Conservation (phyloP, 495 filamentous ascomycete genomes). For the Xylaria grammica region DNA sequence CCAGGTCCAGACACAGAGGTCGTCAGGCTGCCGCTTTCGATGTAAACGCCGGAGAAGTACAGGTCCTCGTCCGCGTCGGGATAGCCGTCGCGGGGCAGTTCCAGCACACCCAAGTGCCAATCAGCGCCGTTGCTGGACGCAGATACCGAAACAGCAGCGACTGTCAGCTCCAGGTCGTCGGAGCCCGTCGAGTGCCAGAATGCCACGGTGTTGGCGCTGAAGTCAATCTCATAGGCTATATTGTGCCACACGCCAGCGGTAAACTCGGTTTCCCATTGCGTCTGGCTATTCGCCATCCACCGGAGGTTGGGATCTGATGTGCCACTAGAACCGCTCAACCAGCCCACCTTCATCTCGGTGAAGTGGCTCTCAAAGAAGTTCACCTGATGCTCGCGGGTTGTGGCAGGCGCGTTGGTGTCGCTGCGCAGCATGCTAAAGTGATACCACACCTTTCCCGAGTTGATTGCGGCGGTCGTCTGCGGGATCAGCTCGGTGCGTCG, state of each 20-base stretch:
- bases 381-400: slow-evolving; percentile 70
- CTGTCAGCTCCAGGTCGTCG: slow-evolving; percentile 52
- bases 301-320: slow-evolving; percentile 41
- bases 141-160: slow-evolving; percentile 51
- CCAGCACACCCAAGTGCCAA: slow-evolving; percentile 68
- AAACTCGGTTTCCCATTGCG: slow-evolving; percentile 24
- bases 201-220: slow-evolving; percentile 56
- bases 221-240: slow-evolving; percentile 64
- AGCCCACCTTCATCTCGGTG: slow-evolving; percentile 68
- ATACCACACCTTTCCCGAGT: slow-evolving; percentile 64
- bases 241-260: slow-evolving; percentile 65
- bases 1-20: slow-evolving; percentile 51
- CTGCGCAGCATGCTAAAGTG: slow-evolving; percentile 66
- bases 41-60: slow-evolving; percentile 68
- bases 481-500: slow-evolving; percentile 68
- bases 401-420: slow-evolving; percentile 60
- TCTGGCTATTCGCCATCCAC: slow-evolving; percentile 27
- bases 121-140: slow-evolving; percentile 65
- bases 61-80: slow-evolving; percentile 58
- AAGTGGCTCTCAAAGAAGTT: slow-evolving; percentile 75
- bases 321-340: slow-evolving; percentile 53
- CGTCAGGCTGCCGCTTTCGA: slow-evolving; percentile 61
- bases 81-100: slow-evolving; percentile 56
- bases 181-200: slow-evolving; percentile 64
- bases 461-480: slow-evolving; percentile 65